Evolutionary conservation across 23 red algal genomes (phyloP).

Genomic region (Pyropia yezoensis): DNA sequence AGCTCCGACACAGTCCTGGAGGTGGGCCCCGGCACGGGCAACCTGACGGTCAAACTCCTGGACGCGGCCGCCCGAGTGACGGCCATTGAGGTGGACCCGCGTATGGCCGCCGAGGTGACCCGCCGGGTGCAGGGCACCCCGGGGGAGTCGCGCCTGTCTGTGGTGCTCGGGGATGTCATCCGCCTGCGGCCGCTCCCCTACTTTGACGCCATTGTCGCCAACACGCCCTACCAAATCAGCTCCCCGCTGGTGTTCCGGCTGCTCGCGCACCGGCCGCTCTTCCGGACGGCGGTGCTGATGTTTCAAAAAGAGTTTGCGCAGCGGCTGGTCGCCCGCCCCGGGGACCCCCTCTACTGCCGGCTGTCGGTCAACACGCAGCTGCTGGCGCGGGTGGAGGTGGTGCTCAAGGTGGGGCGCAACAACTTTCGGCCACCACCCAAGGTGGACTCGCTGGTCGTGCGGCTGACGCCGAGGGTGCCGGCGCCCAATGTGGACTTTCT

Average conservation of each 20-base stretch:
- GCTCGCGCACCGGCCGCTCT: conserved; percentile 68
- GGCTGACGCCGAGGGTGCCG: conserved; percentile 76
- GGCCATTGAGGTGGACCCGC: conserved; percentile 82
- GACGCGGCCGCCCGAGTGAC: conserved; percentile 43
- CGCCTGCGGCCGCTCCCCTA: conserved; percentile 49
- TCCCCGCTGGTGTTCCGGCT: conserved; percentile 91
- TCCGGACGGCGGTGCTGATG: conserved; percentile 90
- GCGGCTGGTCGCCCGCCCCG: conserved; percentile 77
- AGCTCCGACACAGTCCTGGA: conserved; percentile 82
- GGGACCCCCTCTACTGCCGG: conserved; percentile 82
- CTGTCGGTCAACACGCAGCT: conserved; percentile 89
- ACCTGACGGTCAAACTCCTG: conserved; percentile 79
- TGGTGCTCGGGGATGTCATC: conserved; percentile 78
- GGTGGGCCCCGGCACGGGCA: conserved; percentile 90
- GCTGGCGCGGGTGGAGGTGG: conserved; percentile 61
- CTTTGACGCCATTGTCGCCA: conserved; percentile 93
- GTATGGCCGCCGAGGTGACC: conserved; percentile 84
- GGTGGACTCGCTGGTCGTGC: conserved; percentile 85
- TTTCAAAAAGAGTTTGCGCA: conserved; percentile 93
- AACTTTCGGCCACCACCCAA: conserved; percentile 96
- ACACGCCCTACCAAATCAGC: conserved; percentile 98
- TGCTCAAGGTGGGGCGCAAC: conserved; percentile 82
- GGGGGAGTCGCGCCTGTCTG: conserved; percentile 19
- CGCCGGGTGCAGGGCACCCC: conserved; percentile 70
- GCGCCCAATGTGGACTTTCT: conserved; percentile 48